Percentiles rank a stretch among this genome's conserved stretches.
These are phyloP conservation scores for Diaporthe citrichinensis DNA, from an alignment of 2,329 filamentous ascomycete species.

Conservation along the genomic window DNA sequence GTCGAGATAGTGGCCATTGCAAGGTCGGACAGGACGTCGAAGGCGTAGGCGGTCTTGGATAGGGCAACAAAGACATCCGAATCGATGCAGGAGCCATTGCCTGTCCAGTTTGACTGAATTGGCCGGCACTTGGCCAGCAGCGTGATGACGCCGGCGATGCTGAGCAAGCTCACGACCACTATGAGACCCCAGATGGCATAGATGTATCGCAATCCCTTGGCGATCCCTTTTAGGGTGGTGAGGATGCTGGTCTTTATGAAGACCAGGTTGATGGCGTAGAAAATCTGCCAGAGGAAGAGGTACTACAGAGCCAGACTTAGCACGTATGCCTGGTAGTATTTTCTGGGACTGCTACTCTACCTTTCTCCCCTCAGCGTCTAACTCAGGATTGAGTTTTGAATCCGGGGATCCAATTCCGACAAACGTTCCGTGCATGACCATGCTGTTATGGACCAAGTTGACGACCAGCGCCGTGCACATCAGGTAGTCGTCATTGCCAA, in stretches of 20 bases:
- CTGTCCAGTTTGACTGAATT: slow-evolving; percentile 41
- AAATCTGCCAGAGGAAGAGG: slow-evolving; percentile 42
- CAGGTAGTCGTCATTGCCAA: slow-evolving; percentile 39
- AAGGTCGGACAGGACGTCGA: slow-evolving; percentile 40
- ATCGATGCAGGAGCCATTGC: slow-evolving; percentile 37
- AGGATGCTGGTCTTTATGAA: slow-evolving; percentile 42
- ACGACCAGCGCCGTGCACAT: slow-evolving; percentile 41
- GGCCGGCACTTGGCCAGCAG: slow-evolving; percentile 39
- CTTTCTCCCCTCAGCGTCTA: slow-evolving; percentile 38
- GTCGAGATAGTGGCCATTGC: slow-evolving; percentile 39
- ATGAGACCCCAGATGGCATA: slow-evolving; percentile 40
- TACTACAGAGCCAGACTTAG: slow-evolving; percentile 22
- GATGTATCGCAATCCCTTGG: slow-evolving; percentile 31
- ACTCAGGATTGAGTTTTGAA: slow-evolving; percentile 36
- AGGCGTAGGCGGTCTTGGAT: slow-evolving; percentile 39
- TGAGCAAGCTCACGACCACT: slow-evolving; percentile 37
- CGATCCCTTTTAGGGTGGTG: slow-evolving; percentile 36
- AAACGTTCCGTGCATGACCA: slow-evolving; percentile 41
- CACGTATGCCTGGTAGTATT: background rate
- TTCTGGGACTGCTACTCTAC: background rate
- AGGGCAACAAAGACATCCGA: slow-evolving; percentile 38
- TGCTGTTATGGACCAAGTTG: slow-evolving; percentile 40
- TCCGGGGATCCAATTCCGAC: slow-evolving; percentile 41
- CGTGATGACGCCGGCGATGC: slow-evolving; percentile 38
- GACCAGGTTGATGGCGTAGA: slow-evolving; percentile 39